Evolutionary conservation across 129 eudicot genomes (phyloP).

Genomic region (Flaveria bidentis): DNA sequence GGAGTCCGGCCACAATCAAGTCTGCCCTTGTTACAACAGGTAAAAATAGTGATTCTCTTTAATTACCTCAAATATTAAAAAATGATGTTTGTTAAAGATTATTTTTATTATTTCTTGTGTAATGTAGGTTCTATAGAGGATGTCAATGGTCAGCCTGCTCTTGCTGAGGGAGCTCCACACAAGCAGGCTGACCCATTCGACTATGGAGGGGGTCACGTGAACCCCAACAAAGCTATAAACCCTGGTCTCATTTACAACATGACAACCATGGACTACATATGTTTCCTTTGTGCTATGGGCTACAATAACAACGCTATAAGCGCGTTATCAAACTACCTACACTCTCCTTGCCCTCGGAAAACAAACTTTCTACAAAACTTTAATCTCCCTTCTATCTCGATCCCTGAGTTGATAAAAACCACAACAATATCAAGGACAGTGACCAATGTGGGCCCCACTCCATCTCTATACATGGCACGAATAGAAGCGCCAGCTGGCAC

Average conservation of each 20-base stretch:
- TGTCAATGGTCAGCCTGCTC: conserved; percentile 35
- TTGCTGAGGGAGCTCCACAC: conserved; percentile 52
- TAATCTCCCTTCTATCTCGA: conserved; percentile 53
- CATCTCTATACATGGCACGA: conserved; percentile 38
- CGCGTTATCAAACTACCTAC: conserved; percentile 15
- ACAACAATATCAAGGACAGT: conserved; percentile 47
- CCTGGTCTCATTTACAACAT: conserved; percentile 57
- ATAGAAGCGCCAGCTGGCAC: conserved; percentile 52
- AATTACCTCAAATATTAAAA: not conserved
- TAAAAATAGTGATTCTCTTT: not conserved
- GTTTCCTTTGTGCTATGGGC: conserved; percentile 52
- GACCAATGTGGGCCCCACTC: conserved; percentile 50
- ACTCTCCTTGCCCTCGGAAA: conserved; percentile 24
- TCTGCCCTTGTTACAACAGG: conserved; percentile 58
- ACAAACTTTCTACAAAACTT: conserved; percentile 35
- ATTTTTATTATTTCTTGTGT: not conserved
- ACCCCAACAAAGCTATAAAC: conserved; percentile 50
- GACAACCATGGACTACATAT: conserved; percentile 34
- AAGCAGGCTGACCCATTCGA: conserved; percentile 59
- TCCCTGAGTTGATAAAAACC: conserved; percentile 39
- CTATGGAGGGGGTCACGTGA: conserved; percentile 60
- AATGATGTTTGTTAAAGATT: not conserved
- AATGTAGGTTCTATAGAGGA: conserved; percentile 40
- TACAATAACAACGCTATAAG: conserved; percentile 41
- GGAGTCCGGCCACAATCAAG: conserved; percentile 55